Base-by-base conservation (phyloP, 179 eudicot genomes). In the Sideroxylon spinosum region DNA sequence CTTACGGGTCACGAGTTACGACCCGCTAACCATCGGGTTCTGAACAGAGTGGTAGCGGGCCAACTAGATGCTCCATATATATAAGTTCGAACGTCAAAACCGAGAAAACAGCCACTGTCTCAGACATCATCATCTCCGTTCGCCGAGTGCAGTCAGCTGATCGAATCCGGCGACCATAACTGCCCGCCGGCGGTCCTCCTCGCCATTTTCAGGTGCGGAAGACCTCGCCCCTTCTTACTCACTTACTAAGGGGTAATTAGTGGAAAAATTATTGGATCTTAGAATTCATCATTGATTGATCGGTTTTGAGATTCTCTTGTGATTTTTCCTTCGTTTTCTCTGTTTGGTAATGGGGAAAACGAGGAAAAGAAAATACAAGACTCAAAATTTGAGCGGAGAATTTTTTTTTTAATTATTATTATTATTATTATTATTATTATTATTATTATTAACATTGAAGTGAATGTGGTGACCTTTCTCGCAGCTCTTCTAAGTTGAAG, bases 401-500 rank as follows among this genome's bases (percentile, higher is more conserved):
- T 65, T 19, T 37, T 48, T 29, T n/a, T 49, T 10, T 20, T 20
- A 26, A 12, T 63, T 49, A 25, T 13, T 20, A 23, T 46, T 76
- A n/a, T 6, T 4, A 0, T n/a, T 63, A 11, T 19, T 76, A 28
- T 25, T 29, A 10, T 17, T 53, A 26, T 63, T 28, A 25, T 46
- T 12, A 20, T 22, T 23, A 17, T 26, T 28, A 26, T 66, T 26
- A 12, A 65, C 12, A n/a, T 32, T 9, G 61, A 14, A 76, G 29
- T 29, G 73, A 55, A 67, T 76, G 11, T 5, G 26, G 26, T 67
- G 65, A 55, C 56, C 4, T 68, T 44, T 20, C 11, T 77, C 55
- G 64, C 74, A 55, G 56, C 22, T 77, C 22, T 8, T 56, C 63
- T 67, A 26, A 77, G 74, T 77, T 55, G 79, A 70, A 76, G 76